Percentiles rank a stretch among this genome's conserved stretches.
Evolutionary conservation across 306 rosid species (phyloP).

Genomic region (Malus asiatica): DNA sequence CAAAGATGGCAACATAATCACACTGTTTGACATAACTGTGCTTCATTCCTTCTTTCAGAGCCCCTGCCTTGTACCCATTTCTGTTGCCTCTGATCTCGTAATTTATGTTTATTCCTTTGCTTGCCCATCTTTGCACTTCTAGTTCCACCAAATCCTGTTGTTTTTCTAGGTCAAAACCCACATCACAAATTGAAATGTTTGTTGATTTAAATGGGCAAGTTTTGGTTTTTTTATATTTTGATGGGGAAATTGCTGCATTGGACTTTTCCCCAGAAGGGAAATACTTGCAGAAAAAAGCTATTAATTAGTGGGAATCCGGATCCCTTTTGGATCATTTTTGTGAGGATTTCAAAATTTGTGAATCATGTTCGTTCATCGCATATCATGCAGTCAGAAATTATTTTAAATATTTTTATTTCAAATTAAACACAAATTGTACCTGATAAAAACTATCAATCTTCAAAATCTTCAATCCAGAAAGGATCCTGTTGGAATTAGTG

Average conservation of each 20-base stretch:
- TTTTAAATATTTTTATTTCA: too few relatives aligned
- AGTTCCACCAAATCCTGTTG: constrained; percentile 58
- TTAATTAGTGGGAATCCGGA: background rate
- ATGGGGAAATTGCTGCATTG: background rate
- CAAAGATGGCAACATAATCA: constrained; percentile 79
- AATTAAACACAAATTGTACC: too few relatives aligned
- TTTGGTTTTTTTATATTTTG: background rate
- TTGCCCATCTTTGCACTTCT: constrained; percentile 77
- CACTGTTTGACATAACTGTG: constrained; percentile 73
- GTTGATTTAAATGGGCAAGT: background rate
- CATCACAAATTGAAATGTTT: background rate
- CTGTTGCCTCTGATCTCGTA: constrained; percentile 81
- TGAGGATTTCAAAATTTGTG: too few relatives aligned
- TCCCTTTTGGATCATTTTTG: fast-evolving
- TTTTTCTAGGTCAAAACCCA: constrained; percentile 2
- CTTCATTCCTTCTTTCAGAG: constrained; percentile 86
- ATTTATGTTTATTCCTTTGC: constrained; percentile 79
- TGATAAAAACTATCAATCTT: too few relatives aligned
- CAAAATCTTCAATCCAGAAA: too few relatives aligned
- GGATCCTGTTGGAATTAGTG: background rate
- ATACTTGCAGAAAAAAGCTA: background rate
- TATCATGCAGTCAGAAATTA: fast-evolving
- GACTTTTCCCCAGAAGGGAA: background rate
- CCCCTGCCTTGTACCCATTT: constrained; percentile 90
- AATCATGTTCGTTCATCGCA: too few relatives aligned